Evolutionary conservation across 768 basidiomycete genomes (phyloP).

Genomic region (Candolleomyces efflorescens): DNA sequence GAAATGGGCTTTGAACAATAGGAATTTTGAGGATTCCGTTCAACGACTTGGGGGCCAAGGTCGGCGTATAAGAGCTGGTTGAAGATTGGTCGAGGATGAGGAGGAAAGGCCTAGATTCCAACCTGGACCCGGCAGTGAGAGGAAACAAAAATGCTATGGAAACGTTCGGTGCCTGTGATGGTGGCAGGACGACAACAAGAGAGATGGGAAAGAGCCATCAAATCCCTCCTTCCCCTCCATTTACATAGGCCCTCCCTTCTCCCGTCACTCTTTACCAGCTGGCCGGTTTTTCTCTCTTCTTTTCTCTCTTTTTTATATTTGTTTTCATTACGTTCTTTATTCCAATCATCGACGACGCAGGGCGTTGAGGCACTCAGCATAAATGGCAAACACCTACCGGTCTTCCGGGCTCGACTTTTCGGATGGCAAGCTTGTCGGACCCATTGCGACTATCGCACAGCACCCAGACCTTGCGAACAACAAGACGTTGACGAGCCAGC

Average conservation of each 20-base stretch:
- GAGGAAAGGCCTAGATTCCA: background rate
- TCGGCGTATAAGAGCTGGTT: too few relatives aligned
- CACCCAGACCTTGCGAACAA: conserved; percentile 43
- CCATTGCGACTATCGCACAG: conserved; percentile 40
- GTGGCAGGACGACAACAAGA: conserved; percentile 3
- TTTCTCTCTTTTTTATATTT: background rate
- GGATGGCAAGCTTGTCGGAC: conserved; percentile 36
- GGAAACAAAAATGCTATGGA: too few relatives aligned
- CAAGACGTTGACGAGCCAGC: conserved; percentile 22
- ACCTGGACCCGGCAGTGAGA: conserved; percentile 14
- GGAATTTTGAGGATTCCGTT: too few relatives aligned
- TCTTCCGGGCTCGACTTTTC: conserved; percentile 69
- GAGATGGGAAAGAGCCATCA: background rate
- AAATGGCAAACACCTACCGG: conserved; percentile 32
- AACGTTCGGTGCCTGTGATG: conserved; percentile 12
- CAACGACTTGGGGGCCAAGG: too few relatives aligned
- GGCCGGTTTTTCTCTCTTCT: conserved; percentile 13
- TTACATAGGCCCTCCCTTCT: background rate
- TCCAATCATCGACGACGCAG: background rate
- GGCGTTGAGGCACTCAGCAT: conserved; percentile 17
- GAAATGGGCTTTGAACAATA: too few relatives aligned
- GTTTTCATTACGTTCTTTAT: background rate
- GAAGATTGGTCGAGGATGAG: too few relatives aligned
- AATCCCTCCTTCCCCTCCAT: background rate
- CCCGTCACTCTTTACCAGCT: conserved; percentile 9